Evolutionary conservation across 2,329 filamentous ascomycete species (phyloP).

Genomic region (Fusarium falciforme): DNA sequence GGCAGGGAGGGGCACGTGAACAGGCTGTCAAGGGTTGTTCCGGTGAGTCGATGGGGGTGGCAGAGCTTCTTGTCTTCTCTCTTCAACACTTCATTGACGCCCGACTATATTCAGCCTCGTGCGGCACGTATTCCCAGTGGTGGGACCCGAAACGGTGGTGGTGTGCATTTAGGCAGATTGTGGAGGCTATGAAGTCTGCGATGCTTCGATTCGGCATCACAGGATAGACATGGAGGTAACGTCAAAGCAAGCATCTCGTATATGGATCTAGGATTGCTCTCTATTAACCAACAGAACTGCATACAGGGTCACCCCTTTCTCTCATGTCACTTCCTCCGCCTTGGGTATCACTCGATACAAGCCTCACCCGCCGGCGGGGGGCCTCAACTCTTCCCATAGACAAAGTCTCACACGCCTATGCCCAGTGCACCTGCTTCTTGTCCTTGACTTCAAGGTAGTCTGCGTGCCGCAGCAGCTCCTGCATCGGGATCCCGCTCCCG

Average conservation of each 20-base stretch:
- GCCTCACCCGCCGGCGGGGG: not conserved
- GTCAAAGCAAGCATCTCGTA: not conserved
- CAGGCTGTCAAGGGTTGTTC: not conserved
- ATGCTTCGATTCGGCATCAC: conserved; percentile 23
- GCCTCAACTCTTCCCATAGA: not conserved
- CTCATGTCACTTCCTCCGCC: not conserved
- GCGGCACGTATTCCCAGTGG: conserved; percentile 29
- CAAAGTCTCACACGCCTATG: conserved; percentile 7
- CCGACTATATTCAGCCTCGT: conserved; percentile 25
- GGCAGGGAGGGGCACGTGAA: conserved; percentile 10
- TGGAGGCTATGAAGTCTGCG: conserved; percentile 30
- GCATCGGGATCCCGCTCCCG: conserved; percentile 32
- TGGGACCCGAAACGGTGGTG: conserved; percentile 13
- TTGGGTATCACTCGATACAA: conserved; percentile 12
- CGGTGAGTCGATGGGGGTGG: conserved; percentile 29
- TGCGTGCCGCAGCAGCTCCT: conserved; percentile 33
- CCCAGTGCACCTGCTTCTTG: conserved; percentile 40
- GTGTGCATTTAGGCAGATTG: conserved; percentile 36
- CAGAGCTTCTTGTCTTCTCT: not conserved
- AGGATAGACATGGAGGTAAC: conserved; percentile 7
- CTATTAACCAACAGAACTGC: not conserved
- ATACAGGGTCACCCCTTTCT: not conserved
- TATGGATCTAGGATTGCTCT: not conserved
- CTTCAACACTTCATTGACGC: not conserved
- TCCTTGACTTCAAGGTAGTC: conserved; percentile 40